phyloP scores from a whole-genome alignment of 768 basidiomycete genomes.

The Lentinula lateritia region DNA sequence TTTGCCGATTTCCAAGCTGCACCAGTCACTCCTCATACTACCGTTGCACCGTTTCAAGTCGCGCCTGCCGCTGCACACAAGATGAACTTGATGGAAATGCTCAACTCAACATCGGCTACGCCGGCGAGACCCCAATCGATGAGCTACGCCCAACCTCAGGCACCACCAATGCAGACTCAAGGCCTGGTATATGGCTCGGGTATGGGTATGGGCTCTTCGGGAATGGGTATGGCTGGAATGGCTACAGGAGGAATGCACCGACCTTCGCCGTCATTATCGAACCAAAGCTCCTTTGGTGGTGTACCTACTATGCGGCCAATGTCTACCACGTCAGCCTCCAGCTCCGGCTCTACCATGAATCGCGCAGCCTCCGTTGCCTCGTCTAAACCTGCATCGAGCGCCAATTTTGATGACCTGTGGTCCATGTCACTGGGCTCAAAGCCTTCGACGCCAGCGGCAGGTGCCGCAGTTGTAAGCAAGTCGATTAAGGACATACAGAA shows the following conservation, averaged over 20 bases:
- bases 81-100: conserved; percentile 43
- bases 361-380: conserved; percentile 15
- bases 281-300: conserved; percentile 24
- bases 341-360: conserved; percentile 10
- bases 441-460: conserved; percentile 22
- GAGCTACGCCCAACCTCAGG: conserved; percentile 4
- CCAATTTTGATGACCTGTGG: conserved; percentile 89
- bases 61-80: conserved; percentile 33
- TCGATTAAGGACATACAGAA: conserved; percentile 6
- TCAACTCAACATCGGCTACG: conserved; percentile 28
- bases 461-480: not conserved
- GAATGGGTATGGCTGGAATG: conserved; percentile 19
- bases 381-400: conserved; percentile 27
- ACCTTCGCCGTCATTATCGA: conserved; percentile 28
- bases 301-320: conserved; percentile 24
- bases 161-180: not conserved
- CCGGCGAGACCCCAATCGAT: conserved; percentile 24
- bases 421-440: conserved; percentile 67
- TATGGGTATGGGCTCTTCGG: conserved; percentile 16
- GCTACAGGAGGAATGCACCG: conserved; percentile 26
- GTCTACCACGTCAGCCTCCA: conserved; percentile 13
- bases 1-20: conserved; percentile 84
- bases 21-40: conserved; percentile 25
- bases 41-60: conserved; percentile 21
- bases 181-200: conserved; percentile 11